A percentile compares a stretch with the other conserved stretches of the same genome.
phyloP scores from a whole-genome alignment of 1,284 basidiomycete species.

The Porodaedalea pini region DNA sequence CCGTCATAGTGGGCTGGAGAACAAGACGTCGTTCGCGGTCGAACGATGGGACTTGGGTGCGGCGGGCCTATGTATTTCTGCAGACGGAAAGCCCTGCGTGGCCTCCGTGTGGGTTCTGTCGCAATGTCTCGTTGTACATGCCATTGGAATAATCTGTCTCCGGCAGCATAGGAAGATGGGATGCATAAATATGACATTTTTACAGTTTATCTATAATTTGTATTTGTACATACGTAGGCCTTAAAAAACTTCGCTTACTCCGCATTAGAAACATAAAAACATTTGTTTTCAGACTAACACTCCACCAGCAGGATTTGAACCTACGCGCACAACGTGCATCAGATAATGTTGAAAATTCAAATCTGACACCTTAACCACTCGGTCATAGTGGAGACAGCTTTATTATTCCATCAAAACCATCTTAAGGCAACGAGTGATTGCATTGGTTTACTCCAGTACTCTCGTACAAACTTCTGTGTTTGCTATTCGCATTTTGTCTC shows the following conservation, averaged over 20 bases:
- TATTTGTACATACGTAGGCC: no score
- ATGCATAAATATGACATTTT: no score
- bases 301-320: constrained; percentile 80
- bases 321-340: constrained; percentile 73
- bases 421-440: no score
- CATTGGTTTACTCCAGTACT: no score
- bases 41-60: constrained; percentile 84
- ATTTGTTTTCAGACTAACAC: no score
- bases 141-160: not conserved
- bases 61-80: constrained; percentile 47
- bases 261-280: no score
- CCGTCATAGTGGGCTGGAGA: constrained; percentile 80
- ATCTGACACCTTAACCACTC: constrained; percentile 82
- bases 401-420: no score
- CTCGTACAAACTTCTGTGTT: no score
- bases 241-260: no score
- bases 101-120: constrained; percentile 61
- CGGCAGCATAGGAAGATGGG: no score
- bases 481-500: no score
- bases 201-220: no score
- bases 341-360: constrained; percentile 60
- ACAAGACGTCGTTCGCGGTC: constrained; percentile 31
- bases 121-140: constrained; percentile 87
- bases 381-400: constrained; percentile 45
- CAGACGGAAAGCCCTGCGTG: constrained; percentile 57